Conservation (phyloP, 106 monocot species). For the Dendrobium huoshanense region DNA sequence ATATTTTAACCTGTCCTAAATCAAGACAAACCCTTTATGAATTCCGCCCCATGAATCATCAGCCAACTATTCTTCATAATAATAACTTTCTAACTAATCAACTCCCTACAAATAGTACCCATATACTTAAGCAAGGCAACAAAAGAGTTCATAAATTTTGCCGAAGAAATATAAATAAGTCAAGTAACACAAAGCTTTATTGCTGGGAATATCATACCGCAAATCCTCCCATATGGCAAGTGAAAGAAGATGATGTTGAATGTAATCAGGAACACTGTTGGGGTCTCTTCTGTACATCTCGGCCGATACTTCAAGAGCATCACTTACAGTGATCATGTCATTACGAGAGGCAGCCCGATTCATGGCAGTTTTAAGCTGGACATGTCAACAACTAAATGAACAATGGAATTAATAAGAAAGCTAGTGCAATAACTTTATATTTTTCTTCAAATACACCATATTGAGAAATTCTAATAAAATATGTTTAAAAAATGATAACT, state of each 20-base stretch:
- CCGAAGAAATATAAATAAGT: neutral
- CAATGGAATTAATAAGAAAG: neutral
- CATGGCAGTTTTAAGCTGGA: constrained; percentile 94
- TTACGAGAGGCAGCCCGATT: constrained; percentile 73
- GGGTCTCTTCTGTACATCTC: constrained; percentile 93
- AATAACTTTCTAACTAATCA: neutral
- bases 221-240: constrained; percentile 93
- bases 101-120: neutral
- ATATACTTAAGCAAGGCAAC: neutral
- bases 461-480: neutral
- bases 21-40: neutral
- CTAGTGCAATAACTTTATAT: neutral
- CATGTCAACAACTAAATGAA: constrained; percentile 13
- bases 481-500: neutral
- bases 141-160: neutral
- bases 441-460: neutral
- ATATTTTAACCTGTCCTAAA: neutral
- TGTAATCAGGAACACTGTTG: constrained; percentile 86
- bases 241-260: constrained; percentile 82
- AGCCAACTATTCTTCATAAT: neutral
- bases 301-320: constrained; percentile 98
- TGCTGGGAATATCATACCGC: constrained; percentile 41
- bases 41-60: neutral
- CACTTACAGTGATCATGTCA: constrained; percentile 84
- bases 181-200: neutral